Evolutionary conservation across 2,329 filamentous ascomycete genomes (phyloP).

Genomic region (Chrysoporthe puriensis): DNA sequence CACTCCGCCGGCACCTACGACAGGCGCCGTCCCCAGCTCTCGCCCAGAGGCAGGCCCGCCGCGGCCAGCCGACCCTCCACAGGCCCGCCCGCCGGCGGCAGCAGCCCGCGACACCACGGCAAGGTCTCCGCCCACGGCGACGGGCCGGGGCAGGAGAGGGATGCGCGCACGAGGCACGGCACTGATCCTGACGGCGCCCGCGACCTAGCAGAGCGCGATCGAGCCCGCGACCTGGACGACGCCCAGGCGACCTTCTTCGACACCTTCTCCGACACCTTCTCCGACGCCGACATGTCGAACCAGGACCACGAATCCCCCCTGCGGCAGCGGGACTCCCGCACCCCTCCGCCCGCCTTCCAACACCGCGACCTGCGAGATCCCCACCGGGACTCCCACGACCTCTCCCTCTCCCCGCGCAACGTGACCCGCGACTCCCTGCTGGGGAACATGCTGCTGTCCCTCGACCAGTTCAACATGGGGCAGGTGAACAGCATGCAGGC

Average conservation of each 20-base stretch:
- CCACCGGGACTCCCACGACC: constrained; percentile 75
- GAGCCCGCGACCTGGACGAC: constrained; percentile 32
- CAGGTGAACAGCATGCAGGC: constrained; percentile 42
- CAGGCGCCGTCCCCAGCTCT: constrained; percentile 34
- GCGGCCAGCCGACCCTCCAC: not conserved
- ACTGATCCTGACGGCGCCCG: constrained; percentile 18
- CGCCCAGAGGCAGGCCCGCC: constrained; percentile 32
- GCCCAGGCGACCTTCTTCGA: constrained; percentile 38
- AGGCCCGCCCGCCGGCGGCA: constrained; percentile 26
- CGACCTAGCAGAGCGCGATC: constrained; percentile 13
- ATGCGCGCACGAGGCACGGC: constrained; percentile 20
- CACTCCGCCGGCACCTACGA: constrained; percentile 11
- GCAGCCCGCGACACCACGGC: constrained; percentile 14
- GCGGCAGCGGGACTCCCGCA: constrained; percentile 32
- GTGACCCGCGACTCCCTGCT: constrained; percentile 89
- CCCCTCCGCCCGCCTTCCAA: constrained; percentile 34
- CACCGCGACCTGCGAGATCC: constrained; percentile 32
- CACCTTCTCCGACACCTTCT: constrained; percentile 44
- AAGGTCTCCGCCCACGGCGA: constrained; percentile 18
- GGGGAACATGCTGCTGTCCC: constrained; percentile 91
- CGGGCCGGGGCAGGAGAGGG: constrained; percentile 21
- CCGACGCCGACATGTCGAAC: constrained; percentile 37
- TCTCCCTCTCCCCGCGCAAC: constrained; percentile 76
- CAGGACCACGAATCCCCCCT: constrained; percentile 31
- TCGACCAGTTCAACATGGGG: constrained; percentile 77